Percentiles rank a stretch among this genome's conserved stretches.
Evolutionary conservation across 208 protist genomes (phyloP).

Genomic region (Leishmania gerbilli): DNA sequence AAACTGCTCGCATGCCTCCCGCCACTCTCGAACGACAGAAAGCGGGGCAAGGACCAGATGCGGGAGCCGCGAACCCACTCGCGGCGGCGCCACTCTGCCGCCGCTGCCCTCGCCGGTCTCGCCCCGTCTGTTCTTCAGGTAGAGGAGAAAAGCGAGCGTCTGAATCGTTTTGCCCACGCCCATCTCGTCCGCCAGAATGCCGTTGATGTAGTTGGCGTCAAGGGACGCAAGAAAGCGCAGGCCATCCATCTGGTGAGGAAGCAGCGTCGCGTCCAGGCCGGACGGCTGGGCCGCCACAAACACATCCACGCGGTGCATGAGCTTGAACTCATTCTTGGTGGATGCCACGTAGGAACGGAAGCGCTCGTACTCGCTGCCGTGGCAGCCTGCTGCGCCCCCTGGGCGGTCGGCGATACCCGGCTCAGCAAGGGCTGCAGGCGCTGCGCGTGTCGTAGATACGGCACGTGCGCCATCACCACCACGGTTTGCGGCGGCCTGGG

Average conservation of each 20-base stretch:
- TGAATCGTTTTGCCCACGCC: slow-evolving; percentile 95
- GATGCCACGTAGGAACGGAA: slow-evolving; percentile 59
- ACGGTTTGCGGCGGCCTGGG: neutral
- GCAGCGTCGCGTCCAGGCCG: slow-evolving; percentile 69
- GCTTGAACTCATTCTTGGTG: slow-evolving; percentile 49
- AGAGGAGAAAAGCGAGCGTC: slow-evolving; percentile 86
- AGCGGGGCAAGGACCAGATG: slow-evolving; percentile 93
- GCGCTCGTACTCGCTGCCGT: slow-evolving; percentile 33
- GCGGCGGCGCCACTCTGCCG: neutral
- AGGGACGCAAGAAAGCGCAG: slow-evolving; percentile 94
- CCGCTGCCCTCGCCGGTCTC: neutral
- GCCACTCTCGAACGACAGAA: slow-evolving; percentile 92
- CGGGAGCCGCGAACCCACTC: slow-evolving; percentile 36
- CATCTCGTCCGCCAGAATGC: slow-evolving; percentile 98
- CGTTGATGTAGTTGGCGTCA: slow-evolving; percentile 89
- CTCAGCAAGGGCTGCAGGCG: neutral
- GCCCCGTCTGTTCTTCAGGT: slow-evolving; percentile 39
- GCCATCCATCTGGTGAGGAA: slow-evolving; percentile 97
- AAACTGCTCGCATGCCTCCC: slow-evolving; percentile 92
- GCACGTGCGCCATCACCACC: neutral
- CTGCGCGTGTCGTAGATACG: neutral
- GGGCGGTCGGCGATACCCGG: neutral
- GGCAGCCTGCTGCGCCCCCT: neutral
- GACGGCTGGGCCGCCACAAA: slow-evolving; percentile 41
- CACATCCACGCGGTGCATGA: slow-evolving; percentile 48